These are phyloP conservation scores for Phytophthora crassamura DNA, from an alignment of 352 stramenopile species.

Conservation along the genomic window DNA sequence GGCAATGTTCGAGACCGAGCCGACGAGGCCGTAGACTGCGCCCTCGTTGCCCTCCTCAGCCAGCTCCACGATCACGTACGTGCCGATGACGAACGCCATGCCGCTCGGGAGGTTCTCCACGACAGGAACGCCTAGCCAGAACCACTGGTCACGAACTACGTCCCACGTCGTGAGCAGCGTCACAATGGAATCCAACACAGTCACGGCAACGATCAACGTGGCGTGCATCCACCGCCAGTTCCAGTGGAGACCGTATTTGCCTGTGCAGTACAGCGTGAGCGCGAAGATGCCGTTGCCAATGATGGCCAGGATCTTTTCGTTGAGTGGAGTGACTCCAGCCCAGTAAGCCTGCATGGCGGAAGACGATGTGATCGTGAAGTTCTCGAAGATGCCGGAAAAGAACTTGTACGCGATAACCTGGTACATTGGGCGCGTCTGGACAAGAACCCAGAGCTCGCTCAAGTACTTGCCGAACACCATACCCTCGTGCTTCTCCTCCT, in stretches of 20 bases:
- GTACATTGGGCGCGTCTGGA: constrained; percentile 55
- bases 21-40: constrained; percentile 47
- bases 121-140: constrained; percentile 45
- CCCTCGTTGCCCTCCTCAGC: constrained; percentile 50
- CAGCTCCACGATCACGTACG: constrained; percentile 58
- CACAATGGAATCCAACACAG: constrained; percentile 35
- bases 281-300: constrained; percentile 37
- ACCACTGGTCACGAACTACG: constrained; percentile 56
- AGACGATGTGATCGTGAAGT: constrained; percentile 39
- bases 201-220: constrained; percentile 37
- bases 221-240: constrained; percentile 47
- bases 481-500: constrained; percentile 47
- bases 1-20: constrained; percentile 49
- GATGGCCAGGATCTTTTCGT: constrained; percentile 42
- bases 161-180: constrained; percentile 46
- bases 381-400: constrained; percentile 48
- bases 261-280: constrained; percentile 35
- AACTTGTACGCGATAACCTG: constrained; percentile 59
- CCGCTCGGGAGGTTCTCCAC: constrained; percentile 41
- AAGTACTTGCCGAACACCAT: constrained; percentile 49
- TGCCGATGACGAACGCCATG: constrained; percentile 48
- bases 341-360: constrained; percentile 48
- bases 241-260: constrained; percentile 49
- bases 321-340: constrained; percentile 39
- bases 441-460: constrained; percentile 39